phyloP scores from a whole-genome alignment of 257 asterid species.

The Capsicum chinense region DNA sequence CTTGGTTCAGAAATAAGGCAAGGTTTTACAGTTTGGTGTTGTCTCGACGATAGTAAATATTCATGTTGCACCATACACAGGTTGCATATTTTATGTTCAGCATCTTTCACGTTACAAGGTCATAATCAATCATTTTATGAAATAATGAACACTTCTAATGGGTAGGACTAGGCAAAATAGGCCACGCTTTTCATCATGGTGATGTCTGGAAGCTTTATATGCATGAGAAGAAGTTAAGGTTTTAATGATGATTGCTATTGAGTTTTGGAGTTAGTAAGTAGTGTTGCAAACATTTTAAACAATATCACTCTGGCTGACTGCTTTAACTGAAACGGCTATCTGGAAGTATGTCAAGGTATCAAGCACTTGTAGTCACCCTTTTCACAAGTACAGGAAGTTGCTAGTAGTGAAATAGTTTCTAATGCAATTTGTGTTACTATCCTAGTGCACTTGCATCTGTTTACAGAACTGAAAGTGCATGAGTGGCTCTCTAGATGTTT shows the following conservation, averaged over 20 bases:
- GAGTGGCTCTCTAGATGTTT: background rate
- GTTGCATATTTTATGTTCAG: background rate
- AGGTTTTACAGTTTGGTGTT: slow-evolving; percentile 21
- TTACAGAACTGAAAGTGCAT: background rate
- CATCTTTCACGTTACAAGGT: background rate
- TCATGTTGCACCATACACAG: slow-evolving; percentile 23
- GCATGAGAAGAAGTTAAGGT: background rate
- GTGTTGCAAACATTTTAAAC: background rate
- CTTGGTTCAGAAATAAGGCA: background rate
- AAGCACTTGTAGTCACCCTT: background rate
- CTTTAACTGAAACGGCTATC: background rate
- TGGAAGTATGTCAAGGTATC: background rate
- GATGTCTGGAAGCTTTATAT: background rate
- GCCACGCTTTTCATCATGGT: background rate
- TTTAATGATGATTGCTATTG: slow-evolving; percentile 13
- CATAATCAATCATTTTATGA: background rate
- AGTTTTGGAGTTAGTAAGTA: background rate
- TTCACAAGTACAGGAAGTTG: slow-evolving; percentile 15
- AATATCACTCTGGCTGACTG: background rate
- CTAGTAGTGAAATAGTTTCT: background rate
- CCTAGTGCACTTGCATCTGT: slow-evolving; percentile 2
- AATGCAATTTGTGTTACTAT: background rate
- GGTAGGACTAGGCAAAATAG: background rate
- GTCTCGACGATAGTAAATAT: background rate
- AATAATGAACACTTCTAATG: background rate